Percentiles rank a stretch among this genome's conserved stretches.
Conservation (phyloP, 345 rosid genomes). For the Carallia pectinifolia region DNA sequence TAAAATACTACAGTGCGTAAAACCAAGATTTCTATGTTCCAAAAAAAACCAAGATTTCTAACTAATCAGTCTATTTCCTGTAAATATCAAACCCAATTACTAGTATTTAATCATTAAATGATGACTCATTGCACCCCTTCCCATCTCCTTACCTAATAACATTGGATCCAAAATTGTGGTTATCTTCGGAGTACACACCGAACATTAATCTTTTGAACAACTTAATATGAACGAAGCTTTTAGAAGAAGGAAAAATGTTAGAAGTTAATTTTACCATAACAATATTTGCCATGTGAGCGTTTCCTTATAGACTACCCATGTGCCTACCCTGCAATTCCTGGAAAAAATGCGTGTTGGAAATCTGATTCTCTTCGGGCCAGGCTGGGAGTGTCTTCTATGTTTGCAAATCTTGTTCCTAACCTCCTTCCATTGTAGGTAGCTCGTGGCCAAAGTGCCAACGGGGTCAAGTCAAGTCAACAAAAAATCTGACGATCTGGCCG, state of each 20-base stretch:
- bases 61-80: too few species aligned
- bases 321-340: conserved; percentile 1
- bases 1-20: too few species aligned
- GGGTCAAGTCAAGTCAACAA: too few species aligned
- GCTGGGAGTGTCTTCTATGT: neutral
- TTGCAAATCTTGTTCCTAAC: neutral
- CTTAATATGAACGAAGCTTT: conserved; percentile 1
- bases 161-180: too few species aligned
- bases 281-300: conserved; percentile 10
- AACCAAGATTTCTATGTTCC: too few species aligned
- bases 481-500: neutral
- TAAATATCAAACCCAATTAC: too few species aligned
- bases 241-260: neutral
- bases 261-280: too few species aligned
- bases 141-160: too few species aligned
- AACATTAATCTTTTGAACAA: conserved; percentile 5
- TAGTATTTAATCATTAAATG: too few species aligned
- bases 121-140: too few species aligned
- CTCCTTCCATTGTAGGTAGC: neutral
- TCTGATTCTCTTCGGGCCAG: conserved; percentile 2
- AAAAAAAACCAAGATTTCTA: too few species aligned
- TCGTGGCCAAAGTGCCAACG: neutral
- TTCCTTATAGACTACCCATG: conserved; percentile 13
- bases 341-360: conserved; percentile 19
- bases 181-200: neutral